Conservation (phyloP, 371 early-diverging fungal genomes). For the Mortierella sp. region DNA sequence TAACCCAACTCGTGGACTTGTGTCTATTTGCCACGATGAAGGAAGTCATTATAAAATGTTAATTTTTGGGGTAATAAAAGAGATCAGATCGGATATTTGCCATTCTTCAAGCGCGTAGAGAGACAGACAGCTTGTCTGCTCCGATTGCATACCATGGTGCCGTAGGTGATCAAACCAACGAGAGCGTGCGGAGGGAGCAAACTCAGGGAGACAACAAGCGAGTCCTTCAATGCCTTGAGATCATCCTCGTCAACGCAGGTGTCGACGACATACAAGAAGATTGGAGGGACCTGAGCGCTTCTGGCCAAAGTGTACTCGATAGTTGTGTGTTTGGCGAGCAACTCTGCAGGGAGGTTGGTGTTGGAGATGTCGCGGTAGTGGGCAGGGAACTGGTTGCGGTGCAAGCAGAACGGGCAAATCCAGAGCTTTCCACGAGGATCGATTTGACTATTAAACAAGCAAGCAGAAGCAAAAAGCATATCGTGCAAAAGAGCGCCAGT, state of each 20-base stretch:
- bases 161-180: conserved; percentile 98
- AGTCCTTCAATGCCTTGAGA: conserved; percentile 96
- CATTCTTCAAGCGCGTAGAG: not conserved
- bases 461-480: not conserved
- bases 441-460: conserved; percentile 76
- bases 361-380: conserved; percentile 98
- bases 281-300: conserved; percentile 89
- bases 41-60: not conserved
- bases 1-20: conserved; percentile 97
- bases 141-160: conserved; percentile 92
- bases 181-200: conserved; percentile 95
- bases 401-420: conserved; percentile 99
- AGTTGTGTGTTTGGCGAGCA: conserved; percentile 95
- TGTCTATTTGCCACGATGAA: conserved; percentile 62
- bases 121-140: not conserved
- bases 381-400: conserved; percentile 98
- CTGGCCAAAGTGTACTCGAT: conserved; percentile 96
- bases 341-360: conserved; percentile 97
- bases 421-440: conserved; percentile 97
- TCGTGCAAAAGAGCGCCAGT: not conserved
- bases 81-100: not conserved
- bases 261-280: conserved; percentile 99
- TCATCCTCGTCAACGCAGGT: conserved; percentile 98
- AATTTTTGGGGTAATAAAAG: not conserved
- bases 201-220: conserved; percentile 91